phyloP scores from a whole-genome alignment of 306 rosid genomes.

The Trifolium subterraneum region DNA sequence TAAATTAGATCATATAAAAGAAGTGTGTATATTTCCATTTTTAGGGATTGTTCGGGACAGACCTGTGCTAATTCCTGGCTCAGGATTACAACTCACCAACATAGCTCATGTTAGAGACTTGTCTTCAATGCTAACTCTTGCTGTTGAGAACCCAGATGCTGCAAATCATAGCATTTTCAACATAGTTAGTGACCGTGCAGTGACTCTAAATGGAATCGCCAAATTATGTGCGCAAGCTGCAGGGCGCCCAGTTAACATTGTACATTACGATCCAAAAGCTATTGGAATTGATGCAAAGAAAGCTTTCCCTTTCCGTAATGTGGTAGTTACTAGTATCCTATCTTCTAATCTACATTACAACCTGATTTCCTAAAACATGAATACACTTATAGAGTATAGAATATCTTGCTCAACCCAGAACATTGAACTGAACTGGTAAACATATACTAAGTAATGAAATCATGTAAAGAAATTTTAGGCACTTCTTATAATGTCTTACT shows the following conservation, averaged over 20 bases:
- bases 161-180: constrained; percentile 74
- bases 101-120: constrained; percentile 86
- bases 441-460: no score
- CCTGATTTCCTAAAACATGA: not conserved
- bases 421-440: no score
- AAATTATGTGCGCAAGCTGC: constrained; percentile 93
- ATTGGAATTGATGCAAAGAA: constrained; percentile 84
- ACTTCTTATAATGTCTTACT: no score
- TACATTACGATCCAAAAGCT: constrained; percentile 90
- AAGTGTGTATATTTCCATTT: not conserved
- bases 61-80: constrained; percentile 89
- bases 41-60: constrained; percentile 90
- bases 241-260: constrained; percentile 73
- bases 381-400: not conserved
- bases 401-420: no score
- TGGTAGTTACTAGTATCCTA: constrained; percentile 50
- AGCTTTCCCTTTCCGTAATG: constrained; percentile 89
- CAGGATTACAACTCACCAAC: constrained; percentile 87
- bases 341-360: constrained; percentile 21
- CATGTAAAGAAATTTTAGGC: no score
- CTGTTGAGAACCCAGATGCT: constrained; percentile 82
- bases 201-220: constrained; percentile 87
- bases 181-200: constrained; percentile 83
- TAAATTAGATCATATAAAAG: not conserved
- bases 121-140: constrained; percentile 81